These are phyloP conservation scores for Podochytrium sp. DNA, from an alignment of 192 early-diverging fungal species.

Conservation along the genomic window DNA sequence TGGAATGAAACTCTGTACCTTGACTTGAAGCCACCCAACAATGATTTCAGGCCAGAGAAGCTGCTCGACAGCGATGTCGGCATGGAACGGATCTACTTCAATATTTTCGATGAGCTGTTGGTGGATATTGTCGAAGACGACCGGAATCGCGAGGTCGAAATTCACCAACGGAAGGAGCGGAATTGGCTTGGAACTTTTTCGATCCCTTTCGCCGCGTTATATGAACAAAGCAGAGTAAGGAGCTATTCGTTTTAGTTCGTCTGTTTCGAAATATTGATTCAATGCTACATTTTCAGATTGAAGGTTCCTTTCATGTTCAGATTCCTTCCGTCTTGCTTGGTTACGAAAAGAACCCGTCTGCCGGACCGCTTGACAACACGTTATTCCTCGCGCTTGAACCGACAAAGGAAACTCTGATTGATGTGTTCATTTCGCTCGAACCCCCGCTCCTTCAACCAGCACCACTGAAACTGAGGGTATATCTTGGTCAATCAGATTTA, in stretches of 20 bases:
- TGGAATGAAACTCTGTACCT: constrained; percentile 61
- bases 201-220: constrained; percentile 57
- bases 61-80: constrained; percentile 48
- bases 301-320: constrained; percentile 52
- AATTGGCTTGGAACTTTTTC: constrained; percentile 56
- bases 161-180: constrained; percentile 53
- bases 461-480: constrained; percentile 40
- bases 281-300: constrained; percentile 50
- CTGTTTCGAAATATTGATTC: neutral
- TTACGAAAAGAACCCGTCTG: constrained; percentile 43
- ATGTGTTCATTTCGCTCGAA: constrained; percentile 62
- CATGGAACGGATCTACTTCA: constrained; percentile 54
- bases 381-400: constrained; percentile 26
- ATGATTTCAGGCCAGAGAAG: constrained; percentile 47
- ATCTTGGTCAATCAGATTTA: no score
- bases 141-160: constrained; percentile 43
- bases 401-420: constrained; percentile 41
- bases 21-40: constrained; percentile 37
- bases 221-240: constrained; percentile 50
- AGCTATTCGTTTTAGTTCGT: neutral
- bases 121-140: constrained; percentile 57
- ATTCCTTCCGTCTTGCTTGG: constrained; percentile 42
- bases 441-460: constrained; percentile 52
- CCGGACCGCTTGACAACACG: constrained; percentile 18
- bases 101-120: constrained; percentile 59